phyloP scores from a whole-genome alignment of 495 filamentous ascomycete species.

The Penicillium robsamsonii region DNA sequence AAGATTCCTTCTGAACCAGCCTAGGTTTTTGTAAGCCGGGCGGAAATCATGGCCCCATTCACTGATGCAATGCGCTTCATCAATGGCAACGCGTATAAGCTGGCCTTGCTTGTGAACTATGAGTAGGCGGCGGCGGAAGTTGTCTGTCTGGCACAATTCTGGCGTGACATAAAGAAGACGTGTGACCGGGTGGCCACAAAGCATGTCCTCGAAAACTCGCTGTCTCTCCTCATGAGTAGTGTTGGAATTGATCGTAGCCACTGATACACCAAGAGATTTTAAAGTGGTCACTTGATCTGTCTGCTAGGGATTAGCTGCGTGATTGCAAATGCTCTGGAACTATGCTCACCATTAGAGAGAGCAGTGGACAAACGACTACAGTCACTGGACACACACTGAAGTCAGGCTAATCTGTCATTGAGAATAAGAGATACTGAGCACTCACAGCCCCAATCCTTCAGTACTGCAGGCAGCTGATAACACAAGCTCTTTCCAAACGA shows the following conservation, averaged over 20 bases:
- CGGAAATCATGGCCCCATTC: constrained; percentile 99
- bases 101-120: constrained; percentile 79
- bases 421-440: constrained; percentile 12
- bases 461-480: constrained; percentile 88
- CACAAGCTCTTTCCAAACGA: constrained; percentile 94
- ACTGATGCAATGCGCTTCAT: constrained; percentile 95
- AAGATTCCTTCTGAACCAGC: constrained; percentile 75
- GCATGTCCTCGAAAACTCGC: constrained; percentile 72
- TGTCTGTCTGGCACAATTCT: constrained; percentile 75
- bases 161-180: constrained; percentile 92
- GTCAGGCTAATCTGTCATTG: constrained; percentile 6
- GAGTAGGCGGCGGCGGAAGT: constrained; percentile 70
- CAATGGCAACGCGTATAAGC: constrained; percentile 80
- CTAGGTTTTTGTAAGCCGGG: constrained; percentile 84
- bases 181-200: constrained; percentile 78
- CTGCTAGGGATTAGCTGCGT: constrained; percentile 35
- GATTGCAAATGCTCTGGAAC: not conserved
- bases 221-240: constrained; percentile 61
- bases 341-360: constrained; percentile 78
- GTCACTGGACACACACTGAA: constrained; percentile 56
- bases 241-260: constrained; percentile 83
- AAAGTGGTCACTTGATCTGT: constrained; percentile 89
- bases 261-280: constrained; percentile 67
- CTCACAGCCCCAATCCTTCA: constrained; percentile 73
- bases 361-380: constrained; percentile 83